These are phyloP conservation scores for Pisolithus orientalis DNA, from an alignment of 768 basidiomycete genomes.

Conservation along the genomic window DNA sequence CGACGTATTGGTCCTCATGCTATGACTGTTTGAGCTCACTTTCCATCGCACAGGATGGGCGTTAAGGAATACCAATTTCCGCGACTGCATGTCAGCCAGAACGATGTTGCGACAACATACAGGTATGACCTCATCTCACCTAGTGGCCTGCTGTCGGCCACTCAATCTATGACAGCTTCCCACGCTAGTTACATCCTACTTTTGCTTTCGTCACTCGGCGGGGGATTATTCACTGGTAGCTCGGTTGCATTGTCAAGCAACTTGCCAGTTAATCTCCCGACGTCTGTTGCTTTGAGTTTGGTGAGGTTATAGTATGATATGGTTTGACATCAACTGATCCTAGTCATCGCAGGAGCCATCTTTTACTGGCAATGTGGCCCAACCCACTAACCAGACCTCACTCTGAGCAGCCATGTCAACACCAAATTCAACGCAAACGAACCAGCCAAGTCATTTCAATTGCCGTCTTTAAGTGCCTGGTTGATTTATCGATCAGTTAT, in stretches of 20 bases:
- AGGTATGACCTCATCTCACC: slow-evolving; percentile 10
- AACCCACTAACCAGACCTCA: no score
- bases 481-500: no score
- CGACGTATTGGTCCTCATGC: slow-evolving; percentile 5
- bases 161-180: slow-evolving; percentile 7
- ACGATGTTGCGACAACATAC: slow-evolving; percentile 48
- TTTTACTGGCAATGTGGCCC: no score
- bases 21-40: background rate
- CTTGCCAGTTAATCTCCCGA: background rate
- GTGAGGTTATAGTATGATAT: background rate
- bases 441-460: no score
- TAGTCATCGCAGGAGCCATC: no score
- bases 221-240: background rate
- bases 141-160: slow-evolving; percentile 13
- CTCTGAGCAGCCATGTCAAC: no score
- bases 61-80: slow-evolving; percentile 55
- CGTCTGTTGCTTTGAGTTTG: background rate
- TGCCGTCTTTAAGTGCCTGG: no score
- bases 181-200: background rate
- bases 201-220: background rate
- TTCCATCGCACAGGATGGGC: slow-evolving; percentile 31
- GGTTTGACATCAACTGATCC: no score
- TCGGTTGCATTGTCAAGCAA: background rate
- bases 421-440: no score
- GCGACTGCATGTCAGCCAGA: slow-evolving; percentile 57